Conservation (phyloP, 2,329 filamentous ascomycete genomes). For the Colletotrichum cereale region DNA sequence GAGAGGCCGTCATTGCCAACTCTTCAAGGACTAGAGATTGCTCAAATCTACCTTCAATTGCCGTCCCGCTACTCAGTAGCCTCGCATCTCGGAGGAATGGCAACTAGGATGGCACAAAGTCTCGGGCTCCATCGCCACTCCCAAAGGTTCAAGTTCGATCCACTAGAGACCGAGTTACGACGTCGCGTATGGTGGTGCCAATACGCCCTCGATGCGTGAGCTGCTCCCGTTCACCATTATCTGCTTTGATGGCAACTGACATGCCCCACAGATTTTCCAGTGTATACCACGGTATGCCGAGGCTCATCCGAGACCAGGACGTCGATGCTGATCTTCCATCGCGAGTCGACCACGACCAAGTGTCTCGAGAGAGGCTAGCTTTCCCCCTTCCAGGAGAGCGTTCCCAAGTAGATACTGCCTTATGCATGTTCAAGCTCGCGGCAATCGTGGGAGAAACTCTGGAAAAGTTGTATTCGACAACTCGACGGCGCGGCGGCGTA, state of each 20-base stretch:
- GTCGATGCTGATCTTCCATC: constrained; percentile 46
- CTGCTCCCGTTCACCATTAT: background rate
- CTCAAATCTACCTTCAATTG: constrained; percentile 45
- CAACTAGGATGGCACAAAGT: constrained; percentile 44
- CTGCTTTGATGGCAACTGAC: background rate
- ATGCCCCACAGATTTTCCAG: constrained; percentile 42
- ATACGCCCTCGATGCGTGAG: constrained; percentile 45
- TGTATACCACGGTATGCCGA: constrained; percentile 45
- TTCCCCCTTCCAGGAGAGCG: constrained; percentile 45
- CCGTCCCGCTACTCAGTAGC: constrained; percentile 42
- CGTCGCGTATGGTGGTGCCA: constrained; percentile 46
- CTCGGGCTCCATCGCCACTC: constrained; percentile 45
- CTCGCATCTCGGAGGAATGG: constrained; percentile 44
- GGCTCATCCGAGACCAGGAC: constrained; percentile 45
- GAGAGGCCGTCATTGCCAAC: constrained; percentile 41
- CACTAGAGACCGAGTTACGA: constrained; percentile 45
- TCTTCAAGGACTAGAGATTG: constrained; percentile 43
- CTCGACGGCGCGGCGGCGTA: constrained; percentile 44
- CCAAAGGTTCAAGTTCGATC: constrained; percentile 45
- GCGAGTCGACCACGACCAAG: constrained; percentile 44
- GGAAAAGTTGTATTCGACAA: constrained; percentile 46
- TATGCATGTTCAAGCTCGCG: constrained; percentile 45
- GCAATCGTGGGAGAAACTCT: constrained; percentile 43
- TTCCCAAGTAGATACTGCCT: constrained; percentile 44
- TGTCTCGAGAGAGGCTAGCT: constrained; percentile 42